phyloP scores from a whole-genome alignment of 495 filamentous ascomycete genomes.

The Hypoxylon trugodes region DNA sequence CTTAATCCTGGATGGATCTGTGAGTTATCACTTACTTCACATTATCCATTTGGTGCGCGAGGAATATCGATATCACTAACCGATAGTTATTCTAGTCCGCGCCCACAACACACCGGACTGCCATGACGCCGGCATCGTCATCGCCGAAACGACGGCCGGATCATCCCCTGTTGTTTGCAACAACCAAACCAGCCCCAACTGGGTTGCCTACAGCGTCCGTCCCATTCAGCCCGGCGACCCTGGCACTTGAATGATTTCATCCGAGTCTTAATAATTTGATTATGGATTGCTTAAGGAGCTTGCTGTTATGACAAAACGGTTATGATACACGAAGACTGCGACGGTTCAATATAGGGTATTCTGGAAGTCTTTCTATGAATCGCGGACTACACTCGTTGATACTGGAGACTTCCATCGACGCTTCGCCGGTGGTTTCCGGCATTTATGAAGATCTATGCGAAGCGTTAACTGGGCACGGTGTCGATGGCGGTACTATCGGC shows the following conservation, averaged over 20 bases:
- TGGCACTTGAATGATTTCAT: background rate
- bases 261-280: too few relatives aligned
- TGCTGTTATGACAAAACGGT: too few relatives aligned
- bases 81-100: constrained; percentile 13
- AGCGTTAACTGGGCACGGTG: too few relatives aligned
- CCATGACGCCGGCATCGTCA: constrained; percentile 17
- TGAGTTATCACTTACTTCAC: background rate
- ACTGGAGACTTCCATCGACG: too few relatives aligned
- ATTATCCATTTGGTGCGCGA: background rate
- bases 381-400: too few relatives aligned
- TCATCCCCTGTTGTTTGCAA: constrained; percentile 19
- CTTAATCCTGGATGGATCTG: constrained; percentile 21
- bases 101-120: constrained; percentile 15
- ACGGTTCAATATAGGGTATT: too few relatives aligned
- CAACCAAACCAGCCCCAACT: constrained; percentile 15
- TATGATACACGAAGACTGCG: too few relatives aligned
- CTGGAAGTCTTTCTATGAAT: too few relatives aligned
- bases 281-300: too few relatives aligned
- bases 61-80: background rate
- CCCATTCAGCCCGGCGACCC: background rate
- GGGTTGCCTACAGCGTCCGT: constrained; percentile 26
- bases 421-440: too few relatives aligned
- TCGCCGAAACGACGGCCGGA: background rate
- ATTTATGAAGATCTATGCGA: too few relatives aligned
- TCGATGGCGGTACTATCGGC: too few relatives aligned